Evolutionary conservation across 1,139 yeast species (phyloP), one percentile per base, ranked within the genome.

Genomic region (Kodamaea suecica): DNA sequence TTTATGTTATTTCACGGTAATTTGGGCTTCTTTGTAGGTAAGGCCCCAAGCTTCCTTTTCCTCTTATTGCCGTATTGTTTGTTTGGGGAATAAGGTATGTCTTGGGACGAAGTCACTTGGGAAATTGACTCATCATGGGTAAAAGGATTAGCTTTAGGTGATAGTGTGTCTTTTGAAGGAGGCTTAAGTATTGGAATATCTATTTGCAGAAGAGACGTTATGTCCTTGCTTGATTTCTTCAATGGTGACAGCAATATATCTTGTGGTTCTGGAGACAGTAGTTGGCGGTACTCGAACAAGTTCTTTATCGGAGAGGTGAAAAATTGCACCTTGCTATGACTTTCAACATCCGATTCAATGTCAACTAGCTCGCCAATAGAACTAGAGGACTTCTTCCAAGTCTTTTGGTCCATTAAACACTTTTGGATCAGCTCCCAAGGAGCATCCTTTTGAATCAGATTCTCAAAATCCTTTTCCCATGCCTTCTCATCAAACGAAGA

Each of bases 401-500:
- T 36, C 10, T 17, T n/a, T 7, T 20, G 10, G 19, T 44, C 47
- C 4, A 11, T 24, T 2, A 38, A 19, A 3, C 39, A 27, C 8
- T 17, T 29, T 13, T n/a, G 11, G 3, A 39, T 13, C 17, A 19
- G 17, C n/a, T 35, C 34, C 33, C 32, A 30, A 8, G 24, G 33
- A 8, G 26, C 5, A 5, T 17, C 27, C 20, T 27, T 28, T 7
- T n/a, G 27, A 23, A 26, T 7, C 23, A 10, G 21, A 14, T 19
- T 31, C n/a, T 36, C 41, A 5, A 36, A 28, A 6, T 31, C 35
- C 13, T 30, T 33, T 16, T 36, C 36, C 61, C 61, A 57, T 30
- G 34, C 29, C 3, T 6, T 17, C 5, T 36, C 39, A 23, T 46
- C 38, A 32, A 52, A 56, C 20, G 47, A 47, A 7, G 47, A 49